Conservation (phyloP, 164 flowering plant genomes). For the Chloranthus sessilifolius region DNA sequence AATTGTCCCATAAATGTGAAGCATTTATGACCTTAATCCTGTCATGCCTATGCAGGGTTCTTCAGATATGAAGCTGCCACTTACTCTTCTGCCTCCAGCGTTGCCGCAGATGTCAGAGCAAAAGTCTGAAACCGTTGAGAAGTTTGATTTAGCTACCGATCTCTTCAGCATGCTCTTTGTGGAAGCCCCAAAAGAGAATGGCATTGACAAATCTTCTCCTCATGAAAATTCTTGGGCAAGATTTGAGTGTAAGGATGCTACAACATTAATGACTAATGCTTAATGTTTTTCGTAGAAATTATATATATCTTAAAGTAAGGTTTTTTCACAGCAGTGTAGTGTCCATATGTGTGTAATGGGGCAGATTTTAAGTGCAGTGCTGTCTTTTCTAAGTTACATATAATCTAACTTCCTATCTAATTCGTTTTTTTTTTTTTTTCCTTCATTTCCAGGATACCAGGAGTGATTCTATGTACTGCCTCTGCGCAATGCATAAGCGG, state of each 20-base stretch:
- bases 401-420: too few relatives aligned
- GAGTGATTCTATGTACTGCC: too few relatives aligned
- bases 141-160: constrained; percentile 33
- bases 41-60: constrained; percentile 10
- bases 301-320: too few relatives aligned
- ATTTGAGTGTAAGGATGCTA: constrained; percentile 17
- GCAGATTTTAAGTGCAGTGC: too few relatives aligned
- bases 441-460: too few relatives aligned
- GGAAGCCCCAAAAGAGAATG: constrained; percentile 24
- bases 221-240: constrained; percentile 19
- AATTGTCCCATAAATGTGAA: too few relatives aligned
- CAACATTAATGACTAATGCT: too few relatives aligned
- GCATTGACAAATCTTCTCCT: constrained; percentile 10
- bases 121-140: constrained; percentile 15
- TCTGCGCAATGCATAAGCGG: too few relatives aligned
- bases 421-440: too few relatives aligned
- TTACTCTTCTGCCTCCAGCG: constrained; percentile 9
- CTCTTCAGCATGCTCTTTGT: constrained; percentile 28
- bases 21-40: background rate
- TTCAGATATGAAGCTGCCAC: constrained; percentile 7
- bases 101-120: constrained; percentile 4
- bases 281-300: too few relatives aligned
- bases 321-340: too few relatives aligned
- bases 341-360: too few relatives aligned
- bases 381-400: background rate